A percentile compares a stretch with the other conserved stretches of the same genome.
Conservation (phyloP, 2,329 filamentous ascomycete species). For the Grosmannia penicillata region DNA sequence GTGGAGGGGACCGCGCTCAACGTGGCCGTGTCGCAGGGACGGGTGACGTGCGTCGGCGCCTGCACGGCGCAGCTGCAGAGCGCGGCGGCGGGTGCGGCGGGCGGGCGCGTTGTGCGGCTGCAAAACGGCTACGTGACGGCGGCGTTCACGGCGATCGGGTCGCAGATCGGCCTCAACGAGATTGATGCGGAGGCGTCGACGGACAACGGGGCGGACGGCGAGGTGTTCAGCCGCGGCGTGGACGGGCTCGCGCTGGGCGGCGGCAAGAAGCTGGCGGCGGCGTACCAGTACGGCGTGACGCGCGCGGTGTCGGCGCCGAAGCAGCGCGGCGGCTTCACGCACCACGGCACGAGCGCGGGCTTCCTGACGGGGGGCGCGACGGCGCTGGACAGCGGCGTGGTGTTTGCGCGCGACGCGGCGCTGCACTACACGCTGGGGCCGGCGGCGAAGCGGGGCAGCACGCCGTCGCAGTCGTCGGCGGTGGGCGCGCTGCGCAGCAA, state of each 20-base stretch:
- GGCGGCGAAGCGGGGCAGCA: constrained; percentile 26
- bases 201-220: constrained; percentile 30
- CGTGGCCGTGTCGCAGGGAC: constrained; percentile 37
- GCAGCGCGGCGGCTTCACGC: constrained; percentile 24
- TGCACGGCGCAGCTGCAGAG: constrained; percentile 30
- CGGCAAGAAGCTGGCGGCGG: constrained; percentile 38
- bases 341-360: constrained; percentile 43
- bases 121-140: constrained; percentile 45
- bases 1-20: constrained; percentile 16
- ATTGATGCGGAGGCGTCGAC: constrained; percentile 43
- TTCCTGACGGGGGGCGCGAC: constrained; percentile 36
- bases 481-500: constrained; percentile 36
- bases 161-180: constrained; percentile 45
- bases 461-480: constrained; percentile 36
- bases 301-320: constrained; percentile 41
- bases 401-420: constrained; percentile 39
- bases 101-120: constrained; percentile 27
- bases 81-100: constrained; percentile 11
- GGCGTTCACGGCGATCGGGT: constrained; percentile 45
- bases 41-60: constrained; percentile 38
- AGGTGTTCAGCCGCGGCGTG: constrained; percentile 40
- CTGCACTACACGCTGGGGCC: constrained; percentile 40
- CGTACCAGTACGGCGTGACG: constrained; percentile 41
- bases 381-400: constrained; percentile 29
- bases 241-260: constrained; percentile 40